Evolutionary conservation across 2,329 filamentous ascomycete genomes (phyloP).

Genomic region (Fulvia fulva): DNA sequence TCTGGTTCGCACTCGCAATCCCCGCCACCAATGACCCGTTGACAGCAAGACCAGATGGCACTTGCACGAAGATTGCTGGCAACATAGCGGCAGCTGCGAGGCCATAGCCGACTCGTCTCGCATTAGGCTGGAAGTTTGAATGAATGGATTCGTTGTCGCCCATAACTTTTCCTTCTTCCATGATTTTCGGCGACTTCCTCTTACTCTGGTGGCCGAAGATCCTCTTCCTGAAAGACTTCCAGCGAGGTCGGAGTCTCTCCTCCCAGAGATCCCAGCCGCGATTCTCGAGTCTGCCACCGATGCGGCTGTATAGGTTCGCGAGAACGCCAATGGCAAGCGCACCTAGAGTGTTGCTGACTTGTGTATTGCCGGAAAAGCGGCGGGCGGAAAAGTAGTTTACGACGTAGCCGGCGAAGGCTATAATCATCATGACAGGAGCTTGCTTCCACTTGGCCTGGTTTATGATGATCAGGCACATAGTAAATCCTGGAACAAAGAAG

Average conservation of each 20-base stretch:
- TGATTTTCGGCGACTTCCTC: slow-evolving; percentile 20
- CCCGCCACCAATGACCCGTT: slow-evolving; percentile 55
- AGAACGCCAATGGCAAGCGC: slow-evolving; percentile 72
- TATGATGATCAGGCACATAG: slow-evolving; percentile 69
- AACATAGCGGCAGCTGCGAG: slow-evolving; percentile 81
- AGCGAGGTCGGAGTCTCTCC: slow-evolving; percentile 42
- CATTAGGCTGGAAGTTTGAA: slow-evolving; percentile 28
- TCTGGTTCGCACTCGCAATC: slow-evolving; percentile 54
- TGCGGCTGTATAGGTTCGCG: slow-evolving; percentile 72
- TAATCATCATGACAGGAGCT: slow-evolving; percentile 69
- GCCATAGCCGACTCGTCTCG: slow-evolving; percentile 61
- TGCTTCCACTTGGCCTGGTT: slow-evolving; percentile 80
- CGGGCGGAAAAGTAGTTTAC: slow-evolving; percentile 70
- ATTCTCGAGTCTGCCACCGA: slow-evolving; percentile 58
- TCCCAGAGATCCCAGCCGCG: slow-evolving; percentile 54
- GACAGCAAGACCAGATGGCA: slow-evolving; percentile 58
- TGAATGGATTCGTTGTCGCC: slow-evolving; percentile 26
- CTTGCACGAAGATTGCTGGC: slow-evolving; percentile 75
- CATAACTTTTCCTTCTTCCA: slow-evolving; percentile 29
- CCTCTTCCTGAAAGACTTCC: slow-evolving; percentile 25
- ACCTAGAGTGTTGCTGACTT: slow-evolving; percentile 73
- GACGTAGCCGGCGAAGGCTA: slow-evolving; percentile 68
- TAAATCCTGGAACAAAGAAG: slow-evolving; percentile 69
- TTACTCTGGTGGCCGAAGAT: slow-evolving; percentile 27
- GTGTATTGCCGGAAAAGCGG: slow-evolving; percentile 65